Conservation (phyloP, 768 basidiomycete species). For the Suillus occidentalis region DNA sequence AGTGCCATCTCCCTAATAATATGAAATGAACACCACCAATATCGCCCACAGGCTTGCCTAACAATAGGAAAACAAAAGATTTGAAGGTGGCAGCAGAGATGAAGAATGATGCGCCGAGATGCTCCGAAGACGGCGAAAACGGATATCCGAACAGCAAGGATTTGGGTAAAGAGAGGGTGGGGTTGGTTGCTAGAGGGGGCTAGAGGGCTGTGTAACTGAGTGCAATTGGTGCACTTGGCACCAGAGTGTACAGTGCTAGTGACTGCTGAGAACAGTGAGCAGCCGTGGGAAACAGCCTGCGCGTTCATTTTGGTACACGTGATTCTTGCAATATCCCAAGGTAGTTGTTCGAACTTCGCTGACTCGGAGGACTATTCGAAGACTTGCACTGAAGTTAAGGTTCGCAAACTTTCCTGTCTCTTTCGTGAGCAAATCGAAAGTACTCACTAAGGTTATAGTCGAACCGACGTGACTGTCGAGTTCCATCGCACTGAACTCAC, state of each 20-base stretch:
- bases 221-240: too few relatives aligned
- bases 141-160: not conserved
- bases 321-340: too few relatives aligned
- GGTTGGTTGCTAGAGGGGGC: not conserved
- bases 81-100: not conserved
- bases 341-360: too few relatives aligned
- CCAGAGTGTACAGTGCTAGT: too few relatives aligned
- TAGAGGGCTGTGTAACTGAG: too few relatives aligned
- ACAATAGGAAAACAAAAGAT: not conserved
- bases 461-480: not conserved
- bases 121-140: not conserved
- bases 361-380: too few relatives aligned
- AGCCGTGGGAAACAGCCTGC: too few relatives aligned
- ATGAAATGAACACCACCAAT: not conserved
- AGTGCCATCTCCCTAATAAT: not conserved
- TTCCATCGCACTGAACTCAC: conserved; percentile 2
- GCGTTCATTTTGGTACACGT: too few relatives aligned
- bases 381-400: too few relatives aligned
- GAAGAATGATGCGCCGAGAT: not conserved
- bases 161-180: not conserved
- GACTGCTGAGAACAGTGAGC: too few relatives aligned
- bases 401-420: not conserved
- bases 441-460: not conserved
- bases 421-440: not conserved
- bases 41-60: not conserved